Conservation (phyloP, 2,329 filamentous ascomycete genomes). For the Ophiostoma triangulosporum region DNA sequence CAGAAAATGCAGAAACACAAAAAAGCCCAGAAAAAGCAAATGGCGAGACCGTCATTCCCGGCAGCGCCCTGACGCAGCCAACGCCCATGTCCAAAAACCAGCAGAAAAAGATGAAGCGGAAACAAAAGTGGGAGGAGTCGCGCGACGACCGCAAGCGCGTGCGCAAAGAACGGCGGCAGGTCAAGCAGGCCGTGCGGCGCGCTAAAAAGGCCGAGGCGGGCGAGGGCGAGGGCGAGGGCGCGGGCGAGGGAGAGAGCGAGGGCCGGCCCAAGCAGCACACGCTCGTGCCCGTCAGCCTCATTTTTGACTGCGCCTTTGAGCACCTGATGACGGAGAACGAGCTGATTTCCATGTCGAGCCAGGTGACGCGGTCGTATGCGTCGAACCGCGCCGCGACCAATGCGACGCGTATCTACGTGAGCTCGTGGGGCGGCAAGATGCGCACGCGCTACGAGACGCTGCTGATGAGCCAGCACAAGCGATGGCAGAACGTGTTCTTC, state of each 20-base stretch:
- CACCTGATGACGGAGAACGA: constrained; percentile 80
- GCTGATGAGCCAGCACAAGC: constrained; percentile 54
- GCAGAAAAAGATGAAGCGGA: constrained; percentile 64
- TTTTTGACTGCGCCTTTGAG: constrained; percentile 90
- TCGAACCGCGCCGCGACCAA: constrained; percentile 63
- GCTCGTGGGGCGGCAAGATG: constrained; percentile 63
- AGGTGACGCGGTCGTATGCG: constrained; percentile 79
- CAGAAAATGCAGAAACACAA: neutral
- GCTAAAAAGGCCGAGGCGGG: constrained; percentile 35
- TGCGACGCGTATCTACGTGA: constrained; percentile 60
- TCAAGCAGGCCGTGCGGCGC: constrained; percentile 33
- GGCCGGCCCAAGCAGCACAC: constrained; percentile 15
- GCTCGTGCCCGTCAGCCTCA: constrained; percentile 55
- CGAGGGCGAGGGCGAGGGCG: constrained; percentile 30
- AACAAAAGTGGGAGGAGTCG: constrained; percentile 62
- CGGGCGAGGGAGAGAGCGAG: constrained; percentile 23
- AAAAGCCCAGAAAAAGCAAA: neutral
- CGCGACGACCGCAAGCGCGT: constrained; percentile 43
- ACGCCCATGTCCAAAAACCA: constrained; percentile 59
- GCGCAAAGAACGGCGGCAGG: constrained; percentile 41
- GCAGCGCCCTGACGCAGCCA: constrained; percentile 23
- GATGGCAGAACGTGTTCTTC: constrained; percentile 70
- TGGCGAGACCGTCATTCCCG: constrained; percentile 3
- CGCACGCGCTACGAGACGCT: constrained; percentile 63
- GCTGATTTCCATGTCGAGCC: constrained; percentile 64